Conservation (phyloP, 805 yeast genomes). For the Metschnikowia corniflorae region DNA sequence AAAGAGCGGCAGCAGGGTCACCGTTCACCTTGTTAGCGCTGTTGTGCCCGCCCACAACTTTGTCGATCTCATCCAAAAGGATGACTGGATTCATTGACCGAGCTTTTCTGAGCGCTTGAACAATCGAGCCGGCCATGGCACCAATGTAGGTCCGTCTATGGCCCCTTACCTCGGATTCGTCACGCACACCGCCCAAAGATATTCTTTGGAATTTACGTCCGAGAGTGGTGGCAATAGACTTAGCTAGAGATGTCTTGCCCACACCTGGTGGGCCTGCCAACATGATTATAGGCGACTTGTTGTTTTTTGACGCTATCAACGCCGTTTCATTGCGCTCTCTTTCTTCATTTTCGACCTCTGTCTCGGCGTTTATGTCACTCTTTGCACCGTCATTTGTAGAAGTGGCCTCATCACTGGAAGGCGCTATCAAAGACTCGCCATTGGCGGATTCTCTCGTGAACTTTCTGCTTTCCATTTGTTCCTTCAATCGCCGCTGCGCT, state of each 20-base stretch:
- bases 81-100: conserved; percentile 81
- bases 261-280: conserved; percentile 94
- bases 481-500: conserved; percentile 4
- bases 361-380: conserved; percentile 13
- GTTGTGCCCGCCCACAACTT: conserved; percentile 55
- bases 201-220: conserved; percentile 75
- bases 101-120: conserved; percentile 72
- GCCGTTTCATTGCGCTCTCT: conserved; percentile 9
- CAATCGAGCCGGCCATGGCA: conserved; percentile 82
- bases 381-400: conserved; percentile 24
- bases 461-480: conserved; percentile 15
- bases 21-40: conserved; percentile 55
- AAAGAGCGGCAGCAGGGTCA: conserved; percentile 84
- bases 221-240: conserved; percentile 71
- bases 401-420: conserved; percentile 34
- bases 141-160: conserved; percentile 91
- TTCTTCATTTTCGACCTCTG: conserved; percentile 6
- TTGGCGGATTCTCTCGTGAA: conserved; percentile 18
- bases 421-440: conserved; percentile 30
- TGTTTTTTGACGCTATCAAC: conserved; percentile 27
- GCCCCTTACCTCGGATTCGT: conserved; percentile 86
- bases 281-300: conserved; percentile 69
- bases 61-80: conserved; percentile 81
- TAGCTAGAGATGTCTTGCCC: conserved; percentile 85
- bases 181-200: conserved; percentile 83